A percentile compares a stretch with the other conserved stretches of the same genome.
Conservation (phyloP, 2,329 filamentous ascomycete genomes). For the Fusarium mundagurra region DNA sequence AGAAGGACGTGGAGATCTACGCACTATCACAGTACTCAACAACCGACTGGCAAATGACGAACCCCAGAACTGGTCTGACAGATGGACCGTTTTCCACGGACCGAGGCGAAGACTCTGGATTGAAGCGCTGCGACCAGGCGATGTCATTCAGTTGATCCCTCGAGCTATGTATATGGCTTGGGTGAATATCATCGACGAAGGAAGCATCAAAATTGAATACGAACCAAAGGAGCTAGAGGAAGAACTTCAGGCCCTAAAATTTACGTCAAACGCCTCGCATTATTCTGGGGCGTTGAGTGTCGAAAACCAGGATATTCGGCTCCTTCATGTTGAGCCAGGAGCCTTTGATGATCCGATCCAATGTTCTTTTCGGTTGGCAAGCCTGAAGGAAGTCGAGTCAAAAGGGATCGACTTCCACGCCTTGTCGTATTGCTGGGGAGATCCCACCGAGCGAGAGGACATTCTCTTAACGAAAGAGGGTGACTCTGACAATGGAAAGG, state of each 20-base stretch:
- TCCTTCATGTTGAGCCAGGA: slow-evolving; percentile 16
- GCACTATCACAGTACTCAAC: slow-evolving; percentile 8
- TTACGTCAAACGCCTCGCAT: neutral
- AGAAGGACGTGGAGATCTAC: slow-evolving; percentile 25
- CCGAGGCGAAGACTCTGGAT: slow-evolving; percentile 18
- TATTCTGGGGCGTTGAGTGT: neutral
- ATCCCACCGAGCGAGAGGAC: neutral
- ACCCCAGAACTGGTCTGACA: neutral
- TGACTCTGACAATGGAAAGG: fast-evolving
- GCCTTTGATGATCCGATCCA: slow-evolving; percentile 11
- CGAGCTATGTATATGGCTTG: slow-evolving; percentile 29
- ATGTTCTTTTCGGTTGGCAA: slow-evolving; percentile 1
- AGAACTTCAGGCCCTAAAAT: neutral
- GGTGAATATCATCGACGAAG: slow-evolving; percentile 30
- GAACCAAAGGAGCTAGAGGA: neutral
- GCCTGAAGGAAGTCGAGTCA: neutral
- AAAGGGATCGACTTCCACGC: neutral
- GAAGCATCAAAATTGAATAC: slow-evolving; percentile 25
- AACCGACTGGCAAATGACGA: slow-evolving; percentile 20
- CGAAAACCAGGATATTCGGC: slow-evolving; percentile 7
- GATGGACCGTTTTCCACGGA: slow-evolving; percentile 9
- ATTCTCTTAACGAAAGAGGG: neutral
- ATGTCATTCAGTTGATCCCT: slow-evolving; percentile 26
- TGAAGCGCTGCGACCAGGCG: slow-evolving; percentile 11
- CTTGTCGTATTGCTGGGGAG: slow-evolving; percentile 32